Percentiles rank a stretch among this genome's conserved stretches.
These are phyloP conservation scores for Parastagonospora nodorum DNA, from an alignment of 2,329 filamentous ascomycete genomes.

Conservation along the genomic window DNA sequence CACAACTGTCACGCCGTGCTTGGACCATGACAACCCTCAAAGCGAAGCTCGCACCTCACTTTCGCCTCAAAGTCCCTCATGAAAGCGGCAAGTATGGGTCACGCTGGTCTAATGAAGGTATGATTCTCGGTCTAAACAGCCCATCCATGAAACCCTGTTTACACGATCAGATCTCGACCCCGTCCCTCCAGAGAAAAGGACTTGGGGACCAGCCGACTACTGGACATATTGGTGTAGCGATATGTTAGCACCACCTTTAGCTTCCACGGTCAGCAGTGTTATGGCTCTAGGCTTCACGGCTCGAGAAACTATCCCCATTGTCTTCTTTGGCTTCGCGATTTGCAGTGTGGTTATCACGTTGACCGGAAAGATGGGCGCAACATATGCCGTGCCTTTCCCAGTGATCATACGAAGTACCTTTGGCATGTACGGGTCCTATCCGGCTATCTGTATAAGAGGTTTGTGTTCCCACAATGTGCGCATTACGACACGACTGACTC, in stretches of 20 bases:
- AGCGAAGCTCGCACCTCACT: conserved; percentile 45
- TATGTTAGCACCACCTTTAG: conserved; percentile 51
- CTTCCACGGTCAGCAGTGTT: conserved; percentile 47
- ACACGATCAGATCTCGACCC: conserved; percentile 38
- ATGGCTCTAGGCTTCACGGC: conserved; percentile 54
- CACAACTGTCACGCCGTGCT: too few species aligned
- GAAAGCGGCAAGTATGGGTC: conserved; percentile 49
- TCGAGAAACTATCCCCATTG: conserved; percentile 55
- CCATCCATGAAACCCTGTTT: not conserved
- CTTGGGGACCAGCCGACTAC: conserved; percentile 53
- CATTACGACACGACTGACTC: not conserved
- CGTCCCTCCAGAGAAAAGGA: conserved; percentile 51
- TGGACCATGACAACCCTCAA: conserved; percentile 41
- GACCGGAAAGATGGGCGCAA: conserved; percentile 52
- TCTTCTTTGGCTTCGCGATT: conserved; percentile 54
- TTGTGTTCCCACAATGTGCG: not conserved
- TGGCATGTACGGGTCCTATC: conserved; percentile 51
- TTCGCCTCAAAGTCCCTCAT: conserved; percentile 46
- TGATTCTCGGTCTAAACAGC: not conserved
- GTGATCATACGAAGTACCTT: conserved; percentile 53
- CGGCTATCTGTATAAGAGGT: conserved; percentile 50
- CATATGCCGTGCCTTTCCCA: conserved; percentile 47
- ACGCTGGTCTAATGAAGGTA: conserved; percentile 56
- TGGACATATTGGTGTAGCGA: conserved; percentile 55
- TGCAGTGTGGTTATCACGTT: conserved; percentile 56